Evolutionary conservation across 208 protist genomes (phyloP).

Genomic region (Crithidia bombi): DNA sequence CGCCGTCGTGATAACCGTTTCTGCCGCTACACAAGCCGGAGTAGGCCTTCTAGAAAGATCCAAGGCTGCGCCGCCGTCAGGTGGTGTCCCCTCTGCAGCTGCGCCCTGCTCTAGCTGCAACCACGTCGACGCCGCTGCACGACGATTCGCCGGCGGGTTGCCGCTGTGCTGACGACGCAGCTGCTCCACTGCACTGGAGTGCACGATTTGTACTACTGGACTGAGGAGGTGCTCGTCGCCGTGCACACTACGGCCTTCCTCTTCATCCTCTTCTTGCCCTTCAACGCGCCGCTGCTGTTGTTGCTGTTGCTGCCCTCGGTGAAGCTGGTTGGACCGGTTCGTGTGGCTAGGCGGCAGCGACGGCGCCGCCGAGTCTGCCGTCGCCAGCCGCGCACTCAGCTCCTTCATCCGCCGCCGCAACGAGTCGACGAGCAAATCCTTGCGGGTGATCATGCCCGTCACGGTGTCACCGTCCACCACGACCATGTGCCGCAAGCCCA

Average conservation of each 20-base stretch:
- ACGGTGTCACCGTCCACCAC: conserved; percentile 88
- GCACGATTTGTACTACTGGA: not conserved
- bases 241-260: not conserved
- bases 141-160: not conserved
- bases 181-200: not conserved
- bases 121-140: not conserved
- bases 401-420: conserved; percentile 58
- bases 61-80: no score
- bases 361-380: conserved; percentile 18
- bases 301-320: not conserved
- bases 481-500: conserved; percentile 94
- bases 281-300: not conserved
- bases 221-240: not conserved
- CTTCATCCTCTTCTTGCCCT: not conserved
- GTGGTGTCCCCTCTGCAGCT: not conserved
- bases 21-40: no score
- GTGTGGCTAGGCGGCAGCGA: conserved; percentile 32
- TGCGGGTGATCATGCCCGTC: conserved; percentile 93
- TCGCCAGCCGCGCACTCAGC: conserved; percentile 43
- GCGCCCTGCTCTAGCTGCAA: not conserved
- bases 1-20: not conserved
- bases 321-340: conserved; percentile 2
- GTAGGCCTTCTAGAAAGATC: no score
- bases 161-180: not conserved
- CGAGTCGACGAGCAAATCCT: conserved; percentile 84